Evolutionary conservation across 2,329 filamentous ascomycete genomes (phyloP), one percentile per base, ranked within the genome.

Genomic region (Venturiaceae sp.): DNA sequence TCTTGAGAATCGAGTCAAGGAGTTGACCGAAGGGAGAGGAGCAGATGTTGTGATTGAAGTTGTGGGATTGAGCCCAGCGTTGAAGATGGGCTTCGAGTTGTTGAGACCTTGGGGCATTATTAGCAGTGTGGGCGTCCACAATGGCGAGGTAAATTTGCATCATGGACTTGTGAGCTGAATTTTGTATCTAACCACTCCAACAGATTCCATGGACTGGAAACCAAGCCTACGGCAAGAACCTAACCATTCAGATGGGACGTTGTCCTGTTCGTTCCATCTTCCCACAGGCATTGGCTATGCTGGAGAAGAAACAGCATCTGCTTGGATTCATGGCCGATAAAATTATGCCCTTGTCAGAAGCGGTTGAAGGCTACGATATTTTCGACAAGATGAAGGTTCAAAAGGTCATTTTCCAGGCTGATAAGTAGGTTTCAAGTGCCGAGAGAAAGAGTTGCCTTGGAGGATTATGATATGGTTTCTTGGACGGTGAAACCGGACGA

Each of bases 31-130:
- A 16, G 90, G 90, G 7, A 80, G 92, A 39, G 92, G 92, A 6
- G 91, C 91, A 14, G 92, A 96, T 72, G 84, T 89, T 19, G 84
- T 94, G 2, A 84, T 96, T 52, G 77, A 79, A 63, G 74, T 75
- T 3, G 77, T 79, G 4, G 77, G 77, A 5, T 67, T 78, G 55
- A 73, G 72, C 39, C 73, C 76, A 34, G 77, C 77, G 11, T 69
- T 78, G 60, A 69, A 74, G 61, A 69, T 79, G 66, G 72, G 72
- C 3, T 79, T 74, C 58, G 76, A 80, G 60, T 67, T 79, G 59
- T 67, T 79, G 54, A 66, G 77, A 54, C 77, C 77, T 0, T 80
- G 75, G 75, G 77, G 77, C 0, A 65, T 73, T 28, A 77, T 80
- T 37, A 72, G 67, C 50, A 74, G 70, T 55, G 76, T 78, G 21